These are phyloP conservation scores for Mycena maculata DNA, from an alignment of 768 basidiomycete species.

Conservation along the genomic window DNA sequence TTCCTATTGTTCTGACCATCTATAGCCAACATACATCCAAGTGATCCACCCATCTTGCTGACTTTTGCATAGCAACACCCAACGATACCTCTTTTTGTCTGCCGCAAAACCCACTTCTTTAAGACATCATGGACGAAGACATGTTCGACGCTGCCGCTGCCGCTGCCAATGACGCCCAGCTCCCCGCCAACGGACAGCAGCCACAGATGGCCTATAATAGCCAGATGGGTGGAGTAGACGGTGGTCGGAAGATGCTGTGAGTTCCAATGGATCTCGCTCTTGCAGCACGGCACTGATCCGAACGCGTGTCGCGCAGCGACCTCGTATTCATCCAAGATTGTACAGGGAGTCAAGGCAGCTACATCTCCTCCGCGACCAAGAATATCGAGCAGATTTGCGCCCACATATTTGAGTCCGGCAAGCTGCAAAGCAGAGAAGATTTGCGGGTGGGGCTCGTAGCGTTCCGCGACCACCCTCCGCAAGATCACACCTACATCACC, in stretches of 20 bases:
- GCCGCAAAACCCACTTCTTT: slow-evolving; percentile 10
- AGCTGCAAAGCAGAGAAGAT: slow-evolving; percentile 88
- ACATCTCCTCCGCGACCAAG: slow-evolving; percentile 93
- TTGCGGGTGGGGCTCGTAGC: slow-evolving; percentile 92
- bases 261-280: slow-evolving; percentile 43
- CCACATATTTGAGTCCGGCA: slow-evolving; percentile 94
- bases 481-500: slow-evolving; percentile 94
- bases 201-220: slow-evolving; percentile 49
- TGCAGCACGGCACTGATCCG: slow-evolving; percentile 18
- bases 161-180: slow-evolving; percentile 34
- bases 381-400: slow-evolving; percentile 97
- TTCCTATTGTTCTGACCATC: slow-evolving; percentile 13
- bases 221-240: slow-evolving; percentile 44
- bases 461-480: slow-evolving; percentile 96
- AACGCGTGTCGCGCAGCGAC: slow-evolving; percentile 64
- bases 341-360: slow-evolving; percentile 91
- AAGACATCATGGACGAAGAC: slow-evolving; percentile 77
- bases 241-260: slow-evolving; percentile 80
- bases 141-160: slow-evolving; percentile 71
- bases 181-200: slow-evolving; percentile 51
- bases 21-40: slow-evolving; percentile 28
- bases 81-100: slow-evolving; percentile 13
- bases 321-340: slow-evolving; percentile 97
- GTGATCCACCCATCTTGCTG: slow-evolving; percentile 12
- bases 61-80: slow-evolving; percentile 14